Base-by-base conservation (phyloP, 345 rosid genomes). In the Brassica carinata region DNA sequence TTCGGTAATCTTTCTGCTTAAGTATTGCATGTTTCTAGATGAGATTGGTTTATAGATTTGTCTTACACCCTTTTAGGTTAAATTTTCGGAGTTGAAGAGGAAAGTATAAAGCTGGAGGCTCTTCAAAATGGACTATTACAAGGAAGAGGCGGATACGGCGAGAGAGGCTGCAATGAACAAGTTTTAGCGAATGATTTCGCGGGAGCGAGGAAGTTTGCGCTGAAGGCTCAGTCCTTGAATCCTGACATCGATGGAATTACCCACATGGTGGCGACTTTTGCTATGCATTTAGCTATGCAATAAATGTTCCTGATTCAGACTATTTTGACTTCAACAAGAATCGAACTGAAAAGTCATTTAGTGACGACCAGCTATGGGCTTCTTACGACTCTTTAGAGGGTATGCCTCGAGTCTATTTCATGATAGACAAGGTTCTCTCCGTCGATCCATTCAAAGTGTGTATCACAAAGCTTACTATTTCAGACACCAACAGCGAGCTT, bases 341-440 rank as follows among this genome's bases (percentile, higher is more conserved):
- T 38, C 83, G 94, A 77, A 78, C 83, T 8, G 92, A 90, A 77
- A 85, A 67, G 53, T 86, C 88, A 5, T 89, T 91, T 67, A 81
- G 61, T 7, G 89, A 85, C 14, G 78, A 84, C 75, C 89, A 90
- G 79, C 67, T 91, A 13, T 91, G 92, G 97, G 91, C 94, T 77
- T 88, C 83, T 31, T 90, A 91, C 63, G 91, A 89, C 72, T 83
- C 74, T 29, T 69, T 81, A 69, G 94, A 90, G 79, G 91, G 89
- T 23, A 87, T 90, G 92, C 97, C 94, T 19, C 85, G 94, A 59
- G 84, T 84, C 61, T 91, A 89, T 84, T 88, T 89, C 69, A 74
- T 87, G 83, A 84, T 91, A 72, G 83, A 87, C 8, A 77, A 80
- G 34, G 86, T 90, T 14, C 75, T 91, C 40, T 91, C 97, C 36